Evolutionary conservation across 176 grass and related monocot species (phyloP).

Genomic region (Oryza rufipogon): DNA sequence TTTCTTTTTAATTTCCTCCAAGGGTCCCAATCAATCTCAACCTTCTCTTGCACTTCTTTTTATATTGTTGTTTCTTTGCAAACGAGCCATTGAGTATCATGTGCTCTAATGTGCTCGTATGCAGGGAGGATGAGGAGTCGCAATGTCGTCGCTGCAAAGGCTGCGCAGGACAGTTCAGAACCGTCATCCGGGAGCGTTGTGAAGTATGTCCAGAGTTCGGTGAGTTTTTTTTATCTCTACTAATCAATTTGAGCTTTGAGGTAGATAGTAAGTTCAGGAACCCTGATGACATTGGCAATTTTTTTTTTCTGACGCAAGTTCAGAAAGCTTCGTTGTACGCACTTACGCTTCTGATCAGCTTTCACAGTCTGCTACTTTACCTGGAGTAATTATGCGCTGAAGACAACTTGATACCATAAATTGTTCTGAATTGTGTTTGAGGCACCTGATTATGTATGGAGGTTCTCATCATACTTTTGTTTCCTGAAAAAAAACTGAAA

Average conservation of each 20-base stretch:
- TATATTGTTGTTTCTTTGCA: background rate
- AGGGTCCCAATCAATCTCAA: background rate
- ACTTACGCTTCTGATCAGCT: background rate
- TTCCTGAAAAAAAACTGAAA: background rate
- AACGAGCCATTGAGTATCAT: background rate
- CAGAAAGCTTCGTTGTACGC: background rate
- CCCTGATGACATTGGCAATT: background rate
- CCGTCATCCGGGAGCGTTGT: constrained; percentile 63
- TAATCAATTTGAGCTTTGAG: background rate
- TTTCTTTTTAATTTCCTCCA: background rate
- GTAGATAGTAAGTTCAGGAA: background rate
- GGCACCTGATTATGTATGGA: background rate
- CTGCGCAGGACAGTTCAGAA: constrained; percentile 59
- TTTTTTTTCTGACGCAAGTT: background rate
- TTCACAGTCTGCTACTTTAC: background rate
- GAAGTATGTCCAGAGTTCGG: constrained; percentile 64
- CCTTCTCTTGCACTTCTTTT: background rate
- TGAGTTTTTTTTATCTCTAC: constrained; percentile 51
- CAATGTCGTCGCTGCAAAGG: constrained; percentile 56
- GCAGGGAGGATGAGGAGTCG: constrained; percentile 52
- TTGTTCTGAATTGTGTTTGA: background rate
- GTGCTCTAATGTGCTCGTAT: background rate
- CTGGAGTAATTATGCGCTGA: background rate
- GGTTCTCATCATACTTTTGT: background rate
- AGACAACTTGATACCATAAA: background rate